Base-by-base conservation (phyloP, 2,329 filamentous ascomycete species). In the Colletotrichum echinochloae region DNA sequence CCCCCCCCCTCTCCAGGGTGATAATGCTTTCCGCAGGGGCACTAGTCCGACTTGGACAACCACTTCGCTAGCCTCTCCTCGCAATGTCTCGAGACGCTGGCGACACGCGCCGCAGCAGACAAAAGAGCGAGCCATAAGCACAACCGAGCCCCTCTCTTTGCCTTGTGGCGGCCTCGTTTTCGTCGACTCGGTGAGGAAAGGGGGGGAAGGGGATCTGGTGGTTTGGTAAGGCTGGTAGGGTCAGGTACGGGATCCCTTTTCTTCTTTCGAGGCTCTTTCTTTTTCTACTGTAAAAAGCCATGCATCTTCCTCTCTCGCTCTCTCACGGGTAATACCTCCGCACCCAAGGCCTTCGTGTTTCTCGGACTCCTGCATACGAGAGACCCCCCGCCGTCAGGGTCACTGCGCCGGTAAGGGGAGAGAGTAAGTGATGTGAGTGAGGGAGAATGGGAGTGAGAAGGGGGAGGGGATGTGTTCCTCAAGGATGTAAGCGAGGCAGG, bases 41-140 rank as follows among this genome's bases (percentile, higher is more conserved):
- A 54, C 67, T 70, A 70, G 51, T 62, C 67, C 67, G 28, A 70
- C 28, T 67, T 41, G 57, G 67, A 67, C 63, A 67, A 70, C 63
- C 64, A 70, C 56, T 51, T 70, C 67, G 67, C 52, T 57, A 62
- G 63, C 57, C 26, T 28, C 56, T 49, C 35, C 35, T 28, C 35
- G 23, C 20, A 26, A 26, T 67, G 67, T 66, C 67, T 70, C 35
- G 52, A 60, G 51, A 41, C n/a, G 14, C 18, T 49, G n/a, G 51
- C 16, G 39, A 44, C 20, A n/a, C 41, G 11, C 11, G 28, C 28
- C 46, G 28, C 26, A 4, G 46, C 20, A 51, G 20, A 33, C 20
- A 49, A 33, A 33, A 54, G 12, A 30, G 23, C 37, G 46, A 26
- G 12, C 44, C 54, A 37, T 20, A 8, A 9, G 33, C n/a, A 28